Base-by-base conservation (phyloP, 2,329 filamentous ascomycete species). In the Phoma herbarum region DNA sequence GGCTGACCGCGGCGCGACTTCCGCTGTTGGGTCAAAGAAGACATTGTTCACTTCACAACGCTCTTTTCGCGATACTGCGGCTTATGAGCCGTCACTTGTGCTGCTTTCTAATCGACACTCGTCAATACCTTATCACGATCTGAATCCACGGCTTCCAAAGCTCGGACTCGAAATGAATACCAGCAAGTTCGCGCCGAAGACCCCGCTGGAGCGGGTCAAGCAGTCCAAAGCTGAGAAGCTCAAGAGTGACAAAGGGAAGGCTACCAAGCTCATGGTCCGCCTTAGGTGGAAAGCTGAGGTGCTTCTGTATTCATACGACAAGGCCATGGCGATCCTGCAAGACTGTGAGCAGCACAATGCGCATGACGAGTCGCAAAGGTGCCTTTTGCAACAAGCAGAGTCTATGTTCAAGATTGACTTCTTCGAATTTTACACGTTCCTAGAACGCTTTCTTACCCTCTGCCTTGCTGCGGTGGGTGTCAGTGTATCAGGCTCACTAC, bases 351-450 rank as follows among this genome's bases (percentile, higher is more conserved):
- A 67, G n/a, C 60, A 65, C 5, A 60, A 65, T 20, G 65, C 35
- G 18, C 29, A 62, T 22, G 22, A 43, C n/a, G 56, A 60, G 14
- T 43, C 45, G 5, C 62, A 63, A 11, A 65, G 62, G 33, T 39
- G 57, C 12, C 56, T 67, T 42, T 56, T 63, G 9, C 67, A 66
- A 31, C 68, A 73, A 59, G 73, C 72, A n/a, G 73, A 76, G 45
- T 67, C 73, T 16, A 91, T 91, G 82, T 92, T 92, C 80, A 91
- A 92, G 73, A 82, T 92, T 8, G 90, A 92, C 69, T 92, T 92
- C 62, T 88, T 90, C 75, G 90, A 92, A 69, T 92, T 89, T 74
- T 92, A 92, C 77, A 86, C 86, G 50, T 82, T 90, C 33, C 83
- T 92, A 7, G 90, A 92, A 76, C 85, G 90, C 28, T 88, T 88